A percentile compares a stretch with the other conserved stretches of the same genome.
These are phyloP conservation scores for Dacryopinax primogenitus DNA, from an alignment of 768 basidiomycete species.

Conservation along the genomic window DNA sequence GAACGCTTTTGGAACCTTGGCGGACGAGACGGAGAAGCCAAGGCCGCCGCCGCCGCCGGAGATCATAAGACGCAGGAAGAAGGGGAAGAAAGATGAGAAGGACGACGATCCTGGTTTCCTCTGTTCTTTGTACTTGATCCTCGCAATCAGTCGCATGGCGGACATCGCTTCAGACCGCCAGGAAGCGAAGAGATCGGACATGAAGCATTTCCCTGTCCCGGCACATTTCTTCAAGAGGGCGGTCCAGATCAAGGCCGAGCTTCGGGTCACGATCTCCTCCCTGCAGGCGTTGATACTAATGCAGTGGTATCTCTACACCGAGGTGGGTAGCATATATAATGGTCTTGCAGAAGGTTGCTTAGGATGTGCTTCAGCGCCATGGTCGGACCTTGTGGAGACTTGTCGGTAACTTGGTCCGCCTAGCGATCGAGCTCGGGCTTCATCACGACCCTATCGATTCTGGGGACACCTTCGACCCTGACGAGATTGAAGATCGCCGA, in stretches of 20 bases:
- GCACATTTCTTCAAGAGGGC: conserved; percentile 64
- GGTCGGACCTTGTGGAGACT: conserved; percentile 82
- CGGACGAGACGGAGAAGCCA: not conserved
- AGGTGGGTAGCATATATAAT: conserved; percentile 36
- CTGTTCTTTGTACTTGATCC: conserved; percentile 61
- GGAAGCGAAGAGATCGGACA: conserved; percentile 8
- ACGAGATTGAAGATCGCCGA: conserved; percentile 65
- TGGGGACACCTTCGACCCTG: conserved; percentile 49
- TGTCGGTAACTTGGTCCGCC: conserved; percentile 68
- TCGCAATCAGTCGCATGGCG: conserved; percentile 50
- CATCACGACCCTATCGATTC: conserved; percentile 74
- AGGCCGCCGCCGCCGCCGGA: conserved; percentile 20
- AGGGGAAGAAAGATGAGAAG: not conserved
- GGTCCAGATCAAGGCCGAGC: conserved; percentile 62
- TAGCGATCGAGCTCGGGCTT: conserved; percentile 70
- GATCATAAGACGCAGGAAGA: not conserved
- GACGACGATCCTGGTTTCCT: conserved; percentile 63
- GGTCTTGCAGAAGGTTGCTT: not conserved
- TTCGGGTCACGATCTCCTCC: conserved; percentile 69
- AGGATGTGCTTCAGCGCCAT: conserved; percentile 47
- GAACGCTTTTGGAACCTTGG: conserved; percentile 15
- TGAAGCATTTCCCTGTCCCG: conserved; percentile 5
- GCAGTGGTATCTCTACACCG: conserved; percentile 83
- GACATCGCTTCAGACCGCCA: not conserved
- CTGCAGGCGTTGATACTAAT: conserved; percentile 71